Base-by-base conservation (phyloP, 768 basidiomycete genomes). In the Mycena rebaudengoi region DNA sequence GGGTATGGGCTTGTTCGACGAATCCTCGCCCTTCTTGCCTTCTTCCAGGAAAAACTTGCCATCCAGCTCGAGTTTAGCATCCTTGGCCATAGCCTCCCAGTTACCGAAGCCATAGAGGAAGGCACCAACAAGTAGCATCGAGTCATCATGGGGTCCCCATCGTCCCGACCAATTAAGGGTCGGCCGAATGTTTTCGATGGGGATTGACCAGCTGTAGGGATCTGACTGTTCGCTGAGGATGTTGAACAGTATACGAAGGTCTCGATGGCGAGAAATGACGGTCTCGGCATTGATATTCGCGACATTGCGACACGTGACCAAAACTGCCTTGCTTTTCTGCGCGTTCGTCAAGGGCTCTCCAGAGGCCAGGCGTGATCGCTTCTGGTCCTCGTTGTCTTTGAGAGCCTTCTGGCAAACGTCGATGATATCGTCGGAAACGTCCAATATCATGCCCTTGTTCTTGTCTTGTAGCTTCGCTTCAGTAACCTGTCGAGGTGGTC, bases 11-110 rank as follows among this genome's bases (percentile, higher is more conserved):
- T 94, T 87, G 67, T 86, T 92, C 16, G 92, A 84, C 37, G 89
- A 79, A 70, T 96, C 92, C 79, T 95, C 92, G 30, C 89, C 91
- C 77, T 98, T 97, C 82, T 98, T 99, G 70, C 92, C 94, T 76
- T 98, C 96, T 74, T 98, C 98, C 52, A 99, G 84, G 88, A 98
- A 99, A 81, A 99, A 97, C 74, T 98, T 98, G 76, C 91, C 95
- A 2, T 88, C 86, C 14, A 99, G 83, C 2, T 89, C 88, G 13
- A 99, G 88, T 62, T 87, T 87, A 13, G 87, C 76, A 74, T 99
- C 98, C 78, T 96, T 94, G 58, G 88, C 87, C 84, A 99, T 99
- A 25, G 86, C 85, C 73, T 99, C 98, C 98, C 98, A 99, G 72
- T 92, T 94, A 14, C 96, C 97, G 73, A 99, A 97, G 20, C 98